These are phyloP conservation scores for Colletotrichum cereale DNA, from an alignment of 2,329 filamentous ascomycete genomes.

Conservation along the genomic window DNA sequence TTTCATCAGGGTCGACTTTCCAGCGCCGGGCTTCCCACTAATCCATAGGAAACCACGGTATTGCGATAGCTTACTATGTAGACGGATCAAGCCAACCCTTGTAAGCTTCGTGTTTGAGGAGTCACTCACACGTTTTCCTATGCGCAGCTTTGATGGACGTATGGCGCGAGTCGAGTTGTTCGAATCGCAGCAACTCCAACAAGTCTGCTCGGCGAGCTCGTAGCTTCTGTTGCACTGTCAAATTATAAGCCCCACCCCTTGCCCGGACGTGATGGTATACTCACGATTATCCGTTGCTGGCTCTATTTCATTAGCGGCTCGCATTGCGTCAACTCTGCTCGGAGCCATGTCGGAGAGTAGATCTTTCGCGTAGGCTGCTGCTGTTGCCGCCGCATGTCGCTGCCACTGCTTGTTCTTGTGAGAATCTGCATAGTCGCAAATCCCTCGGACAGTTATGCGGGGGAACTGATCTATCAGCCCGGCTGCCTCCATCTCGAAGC, in stretches of 20 bases:
- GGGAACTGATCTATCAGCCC: background rate
- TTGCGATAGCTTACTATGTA: background rate
- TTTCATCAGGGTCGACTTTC: background rate
- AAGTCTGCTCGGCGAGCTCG: background rate
- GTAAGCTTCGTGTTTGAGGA: background rate
- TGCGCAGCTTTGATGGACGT: background rate
- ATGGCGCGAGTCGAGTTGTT: background rate
- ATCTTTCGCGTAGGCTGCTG: background rate
- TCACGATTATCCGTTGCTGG: background rate
- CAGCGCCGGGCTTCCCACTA: background rate
- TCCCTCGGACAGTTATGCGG: background rate
- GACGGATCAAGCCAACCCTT: background rate
- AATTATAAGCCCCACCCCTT: background rate
- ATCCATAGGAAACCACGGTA: background rate
- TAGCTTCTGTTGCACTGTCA: background rate
- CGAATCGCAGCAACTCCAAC: background rate
- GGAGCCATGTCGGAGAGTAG: background rate
- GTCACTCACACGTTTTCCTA: background rate
- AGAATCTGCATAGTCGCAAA: background rate
- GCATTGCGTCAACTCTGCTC: background rate
- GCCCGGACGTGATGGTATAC: background rate
- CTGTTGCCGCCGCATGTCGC: background rate
- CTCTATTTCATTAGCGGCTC: background rate
- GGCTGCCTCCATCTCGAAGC: background rate
- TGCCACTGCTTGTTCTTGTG: background rate